A percentile compares a stretch with the other conserved stretches of the same genome.
phyloP scores from a whole-genome alignment of 75 land plant genomes.

The Ceratopteris richardii region DNA sequence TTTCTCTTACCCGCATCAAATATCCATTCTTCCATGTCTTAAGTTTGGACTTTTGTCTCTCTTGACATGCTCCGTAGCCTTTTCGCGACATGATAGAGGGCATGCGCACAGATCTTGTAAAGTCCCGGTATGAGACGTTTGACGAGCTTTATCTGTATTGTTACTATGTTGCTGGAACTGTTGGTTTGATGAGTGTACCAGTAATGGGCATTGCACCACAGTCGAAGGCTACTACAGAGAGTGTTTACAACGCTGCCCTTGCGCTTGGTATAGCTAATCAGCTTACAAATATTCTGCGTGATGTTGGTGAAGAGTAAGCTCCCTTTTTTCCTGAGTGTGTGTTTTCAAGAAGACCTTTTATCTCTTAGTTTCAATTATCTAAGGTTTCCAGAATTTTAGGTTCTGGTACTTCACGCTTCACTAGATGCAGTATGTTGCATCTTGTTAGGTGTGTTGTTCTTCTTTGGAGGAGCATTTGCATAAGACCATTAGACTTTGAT shows the following conservation, averaged over 20 bases:
- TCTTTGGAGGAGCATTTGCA: too few species aligned
- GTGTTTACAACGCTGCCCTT: slow-evolving; percentile 60
- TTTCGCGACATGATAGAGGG: slow-evolving; percentile 76
- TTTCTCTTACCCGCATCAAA: too few species aligned
- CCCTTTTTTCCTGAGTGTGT: not conserved
- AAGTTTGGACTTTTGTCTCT: too few species aligned
- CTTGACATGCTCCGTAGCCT: slow-evolving; percentile 27
- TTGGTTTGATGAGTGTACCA: slow-evolving; percentile 72
- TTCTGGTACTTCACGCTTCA: too few species aligned
- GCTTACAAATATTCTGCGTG: slow-evolving; percentile 65
- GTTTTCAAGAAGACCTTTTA: too few species aligned
- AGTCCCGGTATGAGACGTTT: slow-evolving; percentile 54
- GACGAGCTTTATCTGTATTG: slow-evolving; percentile 73
- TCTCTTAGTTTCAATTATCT: too few species aligned
- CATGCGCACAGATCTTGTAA: slow-evolving; percentile 59
- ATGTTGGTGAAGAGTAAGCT: slow-evolving; percentile 73
- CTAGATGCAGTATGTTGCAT: too few species aligned
- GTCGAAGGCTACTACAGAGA: slow-evolving; percentile 44
- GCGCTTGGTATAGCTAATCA: slow-evolving; percentile 71
- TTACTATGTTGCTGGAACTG: slow-evolving; percentile 73
- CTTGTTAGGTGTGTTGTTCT: too few species aligned
- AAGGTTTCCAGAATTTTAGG: slow-evolving; percentile 1
- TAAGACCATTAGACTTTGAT: too few species aligned
- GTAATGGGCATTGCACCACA: slow-evolving; percentile 60
- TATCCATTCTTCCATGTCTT: too few species aligned